Base-by-base conservation (phyloP, 2,329 filamentous ascomycete species). In the Mollisia scopiformis region DNA sequence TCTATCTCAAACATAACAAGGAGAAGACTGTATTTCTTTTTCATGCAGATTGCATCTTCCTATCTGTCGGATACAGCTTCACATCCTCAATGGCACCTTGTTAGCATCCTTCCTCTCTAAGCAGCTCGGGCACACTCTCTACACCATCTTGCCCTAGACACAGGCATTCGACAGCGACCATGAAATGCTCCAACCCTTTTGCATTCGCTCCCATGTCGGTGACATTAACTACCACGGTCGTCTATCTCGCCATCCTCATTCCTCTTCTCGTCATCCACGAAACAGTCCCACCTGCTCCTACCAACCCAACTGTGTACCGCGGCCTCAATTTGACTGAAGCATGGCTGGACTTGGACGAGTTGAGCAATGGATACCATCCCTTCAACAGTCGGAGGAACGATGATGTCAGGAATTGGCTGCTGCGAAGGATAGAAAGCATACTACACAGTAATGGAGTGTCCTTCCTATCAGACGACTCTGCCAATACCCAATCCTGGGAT, bases 371-470 rank as follows among this genome's bases (percentile, higher is more conserved):
- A 1, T 95, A 90, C 72, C 95, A 97, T 73, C 94, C 95, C 0
- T 97, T 92, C 79, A 97, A 97, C 77, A 93, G 90, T 67, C 88
- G 82, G 61, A 82, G 85, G 62, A 98, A 97, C 73, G 93, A 97
- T 68, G 79, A 86, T 25, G 88, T 97, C 33, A 88, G 91, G 63
- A 79, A 85, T 33, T 97, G 89, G 82, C 79, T 98, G 33, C 79
- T 97, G 62, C 70, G 78, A 19, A 86, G 93, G 61, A 84, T 96
- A 61, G 79, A 87, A 63, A 79, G 83, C 37, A 95, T 97, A 62
- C 75, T 94, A 64, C 78, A 84, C 31, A 78, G 79, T 23, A 92
- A 90, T 72, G 77, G 77, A 2, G 81, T 83, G 11, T 68, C 76
- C 0, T 86, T 79, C 72, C 76, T 70, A 2, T 75, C 73, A 5